Evolutionary conservation across 805 yeast genomes (phyloP).

Genomic region (Zygosaccharomyces kombuchaensis): DNA sequence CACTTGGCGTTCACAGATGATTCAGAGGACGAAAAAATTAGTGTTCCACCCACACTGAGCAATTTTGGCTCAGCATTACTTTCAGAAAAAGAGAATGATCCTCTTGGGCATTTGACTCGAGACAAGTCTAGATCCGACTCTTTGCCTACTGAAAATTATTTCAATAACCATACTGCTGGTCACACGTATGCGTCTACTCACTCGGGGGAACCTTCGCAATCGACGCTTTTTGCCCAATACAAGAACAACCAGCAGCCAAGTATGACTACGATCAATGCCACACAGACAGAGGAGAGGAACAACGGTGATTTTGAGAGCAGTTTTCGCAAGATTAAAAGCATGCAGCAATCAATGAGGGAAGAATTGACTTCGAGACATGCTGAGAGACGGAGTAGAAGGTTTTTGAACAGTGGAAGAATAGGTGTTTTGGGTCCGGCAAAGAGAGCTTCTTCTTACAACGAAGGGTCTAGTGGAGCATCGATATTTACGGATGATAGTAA

Average conservation of each 20-base stretch:
- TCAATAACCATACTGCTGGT: slow-evolving; percentile 10
- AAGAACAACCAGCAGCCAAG: slow-evolving; percentile 21
- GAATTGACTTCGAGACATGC: slow-evolving; percentile 24
- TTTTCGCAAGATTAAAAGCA: slow-evolving; percentile 18
- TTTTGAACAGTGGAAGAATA: slow-evolving; percentile 25
- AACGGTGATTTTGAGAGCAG: slow-evolving; percentile 12
- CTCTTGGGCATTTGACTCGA: not conserved
- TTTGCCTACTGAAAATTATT: slow-evolving; percentile 6
- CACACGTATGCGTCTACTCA: slow-evolving; percentile 13
- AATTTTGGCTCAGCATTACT: slow-evolving; percentile 33
- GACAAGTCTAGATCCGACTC: slow-evolving; percentile 5
- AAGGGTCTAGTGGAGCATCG: not conserved
- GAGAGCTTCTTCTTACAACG: slow-evolving; percentile 22
- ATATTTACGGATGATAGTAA: not conserved
- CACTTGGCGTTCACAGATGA: slow-evolving; percentile 9
- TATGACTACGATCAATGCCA: slow-evolving; percentile 25
- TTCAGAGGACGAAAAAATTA: slow-evolving; percentile 29
- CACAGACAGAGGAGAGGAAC: slow-evolving; percentile 7
- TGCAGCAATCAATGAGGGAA: slow-evolving; percentile 28
- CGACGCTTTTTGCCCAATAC: slow-evolving; percentile 24
- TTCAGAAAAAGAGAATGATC: slow-evolving; percentile 17
- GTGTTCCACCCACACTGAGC: slow-evolving; percentile 31
- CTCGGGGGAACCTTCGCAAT: slow-evolving; percentile 21
- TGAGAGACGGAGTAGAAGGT: slow-evolving; percentile 26
- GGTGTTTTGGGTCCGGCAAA: slow-evolving; percentile 33